phyloP scores from a whole-genome alignment of 2,329 filamentous ascomycete species.

The Ophiocordyceps unilateralis region DNA sequence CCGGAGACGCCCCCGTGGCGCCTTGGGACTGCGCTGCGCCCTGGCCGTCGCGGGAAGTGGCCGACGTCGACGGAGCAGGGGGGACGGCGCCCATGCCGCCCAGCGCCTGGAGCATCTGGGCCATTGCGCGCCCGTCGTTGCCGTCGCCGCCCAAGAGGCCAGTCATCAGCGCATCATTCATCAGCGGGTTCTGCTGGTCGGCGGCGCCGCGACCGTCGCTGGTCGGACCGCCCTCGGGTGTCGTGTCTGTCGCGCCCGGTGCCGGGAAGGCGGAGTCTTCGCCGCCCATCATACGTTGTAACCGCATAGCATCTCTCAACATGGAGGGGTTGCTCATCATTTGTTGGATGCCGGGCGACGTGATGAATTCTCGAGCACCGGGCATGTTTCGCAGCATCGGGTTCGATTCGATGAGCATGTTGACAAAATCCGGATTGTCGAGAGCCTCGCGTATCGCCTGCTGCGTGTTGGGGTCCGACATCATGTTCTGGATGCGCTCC shows the following conservation, averaged over 20 bases:
- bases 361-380: constrained; percentile 66
- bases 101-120: constrained; percentile 10
- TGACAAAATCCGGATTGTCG: constrained; percentile 84
- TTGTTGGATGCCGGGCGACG: constrained; percentile 71
- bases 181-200: constrained; percentile 25
- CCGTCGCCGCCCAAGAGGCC: constrained; percentile 7
- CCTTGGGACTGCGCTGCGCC: constrained; percentile 8
- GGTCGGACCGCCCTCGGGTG: constrained; percentile 33
- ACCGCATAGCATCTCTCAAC: constrained; percentile 63
- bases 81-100: constrained; percentile 14
- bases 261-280: constrained; percentile 58
- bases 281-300: constrained; percentile 56
- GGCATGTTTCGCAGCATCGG: constrained; percentile 63
- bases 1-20: constrained; percentile 9
- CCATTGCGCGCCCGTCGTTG: constrained; percentile 5
- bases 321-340: constrained; percentile 89
- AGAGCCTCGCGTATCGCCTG: constrained; percentile 87
- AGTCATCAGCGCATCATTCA: constrained; percentile 14
- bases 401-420: constrained; percentile 87
- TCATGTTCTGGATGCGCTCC: constrained; percentile 68
- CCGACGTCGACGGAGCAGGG: constrained; percentile 15
- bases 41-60: constrained; percentile 7
- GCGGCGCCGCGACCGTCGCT: constrained; percentile 12
- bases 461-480: constrained; percentile 74
- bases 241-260: constrained; percentile 80